Evolutionary conservation across 352 stramenopile genomes (phyloP), one percentile per base, ranked within the genome.

Genomic region (Thraustochytrium sp.): DNA sequence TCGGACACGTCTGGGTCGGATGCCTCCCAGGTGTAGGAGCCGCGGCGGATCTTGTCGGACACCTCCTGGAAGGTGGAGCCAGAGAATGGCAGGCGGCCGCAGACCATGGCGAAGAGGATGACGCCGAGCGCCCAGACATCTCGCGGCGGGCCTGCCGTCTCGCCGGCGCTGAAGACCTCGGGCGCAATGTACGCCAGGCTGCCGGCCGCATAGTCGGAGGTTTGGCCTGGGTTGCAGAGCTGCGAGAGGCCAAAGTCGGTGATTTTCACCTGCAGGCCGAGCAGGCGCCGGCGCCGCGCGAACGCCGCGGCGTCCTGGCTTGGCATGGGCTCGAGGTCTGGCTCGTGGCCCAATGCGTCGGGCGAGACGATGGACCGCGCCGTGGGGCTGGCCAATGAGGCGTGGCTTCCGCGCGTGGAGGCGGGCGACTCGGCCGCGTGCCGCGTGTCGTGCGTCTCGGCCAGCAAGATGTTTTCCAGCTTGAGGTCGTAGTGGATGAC

Each of bases 401-500:
- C n/a, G n/a, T n/a, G n/a, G n/a, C n/a, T n/a, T n/a, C n/a, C n/a
- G 5, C 13, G 63, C n/a, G 13, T 5, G 5, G 46, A 62, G 5
- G 31, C 37, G 5, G 13, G 13, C 5, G 5, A 61, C 55, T 75
- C 36, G n/a, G n/a, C n/a, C 9, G 34, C 36, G 29, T 37, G 46
- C 13, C n/a, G 65, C 18, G 40, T 23, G 34, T 77, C 65, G 13
- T 54, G 65, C 23, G 46, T 34, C 26, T 80, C 62, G 23, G 75
- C 44, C 13, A 84, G 75, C 3, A 84, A 26, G 84, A 84, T 84
- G 49, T 84, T 84, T 42, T 84, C 75, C 16, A 84, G 59, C 29
- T 84, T 84, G 55, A 84, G 75, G 29, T 84, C 75, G 46, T 84
- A 84, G 38, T 84, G 75, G 18, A 84, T 56, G 34, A 84, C 63